Base-by-base conservation (phyloP, 176 grass and related monocot species). In the Avena insularis region DNA sequence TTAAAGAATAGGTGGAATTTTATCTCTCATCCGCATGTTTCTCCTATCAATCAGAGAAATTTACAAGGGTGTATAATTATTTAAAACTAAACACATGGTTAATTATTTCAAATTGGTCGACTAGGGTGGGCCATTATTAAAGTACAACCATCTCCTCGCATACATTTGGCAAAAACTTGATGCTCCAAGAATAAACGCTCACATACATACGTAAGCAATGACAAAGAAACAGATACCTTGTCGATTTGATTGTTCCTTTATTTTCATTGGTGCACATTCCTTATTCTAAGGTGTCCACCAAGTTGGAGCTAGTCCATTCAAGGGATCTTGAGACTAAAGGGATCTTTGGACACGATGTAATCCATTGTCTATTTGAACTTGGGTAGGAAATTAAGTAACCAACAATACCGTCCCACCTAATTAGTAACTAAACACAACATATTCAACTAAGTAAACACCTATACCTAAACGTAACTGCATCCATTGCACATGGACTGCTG, bases 281-380 rank as follows among this genome's bases (percentile, higher is more conserved):
- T 29, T 27, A 27, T 2, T 63, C 13, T 38, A 75, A 55, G 16
- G 3, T 59, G 27, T 79, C 31, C 57, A 90, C 45, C 61, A 64
- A 29, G 61, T 63, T 11, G 61, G 61, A 64, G 12, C 4, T 35
- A 35, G 33, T 35, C 23, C 81, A 58, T n/a, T 51, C 35, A 29
- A 61, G 29, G 21, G 78, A 83, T 86, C 84, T 72, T 12, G n/a
- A n/a, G n/a, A n/a, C n/a, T n/a, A n/a, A 29, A 61, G 29, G 21
- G 78, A 83, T 86, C 84, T 72, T 12, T 29, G 12, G 20, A 71
- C 27, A n/a, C 49, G 25, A 57, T 17, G 69, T 38, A 82, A 86
- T 82, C 14, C 25, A 17, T 29, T 59, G 12, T 64, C 23, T 4
- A 59, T 29, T 29, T 64, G 25, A 76, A 20, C 48, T 68, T 38